Evolutionary conservation across 2,329 filamentous ascomycete species (phyloP), one percentile per base, ranked within the genome.

Genomic region (Talaromyces rugulosus): DNA sequence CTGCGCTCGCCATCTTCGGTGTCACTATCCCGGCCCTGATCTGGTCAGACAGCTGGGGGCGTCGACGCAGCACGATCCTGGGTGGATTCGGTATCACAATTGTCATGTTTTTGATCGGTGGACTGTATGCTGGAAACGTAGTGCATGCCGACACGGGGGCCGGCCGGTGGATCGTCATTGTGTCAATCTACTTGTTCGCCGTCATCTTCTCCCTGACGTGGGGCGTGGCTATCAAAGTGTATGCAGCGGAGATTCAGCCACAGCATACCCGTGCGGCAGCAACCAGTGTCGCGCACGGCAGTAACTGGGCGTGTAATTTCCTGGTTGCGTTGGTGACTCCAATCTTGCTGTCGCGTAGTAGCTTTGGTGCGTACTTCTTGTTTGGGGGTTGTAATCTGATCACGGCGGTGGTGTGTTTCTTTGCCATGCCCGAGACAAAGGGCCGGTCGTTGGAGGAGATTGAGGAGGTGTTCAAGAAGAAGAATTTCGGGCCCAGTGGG

Each of bases 231-330:
- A 75, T 82, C 55, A 83, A 83, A 63, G 81, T 87, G 6, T 87
- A 86, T 62, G 79, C 81, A 0, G 78, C 80, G 8, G 85, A 87
- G 71, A 86, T 87, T 42, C 84, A 87, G 65, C 83, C 83, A 0
- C 75, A 78, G 3, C 74, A 80, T 44, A 86, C 83, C 0, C 76
- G 85, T 5, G 84, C 83, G 0, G 79, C 80, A 0, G 84, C 83
- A 4, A 84, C 80, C 12, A 81, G 79, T 60, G 66, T 86, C 4
- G 82, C 81, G 0, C 77, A 83, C 66, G 80, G 82, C 3, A 76
- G 79, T 16, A 84, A 85, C 55, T 86, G 83, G 76, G 66, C 74
- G 4, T 70, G 73, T 1, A 80, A 80, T 62, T 80, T 76, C 63
- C 63, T 82, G 1, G 79, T 82, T 2, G 80, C 80, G 6, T 71